Evolutionary conservation across 2,329 filamentous ascomycete genomes (phyloP).

Genomic region (Pseudovirgaria hyperparasitica): DNA sequence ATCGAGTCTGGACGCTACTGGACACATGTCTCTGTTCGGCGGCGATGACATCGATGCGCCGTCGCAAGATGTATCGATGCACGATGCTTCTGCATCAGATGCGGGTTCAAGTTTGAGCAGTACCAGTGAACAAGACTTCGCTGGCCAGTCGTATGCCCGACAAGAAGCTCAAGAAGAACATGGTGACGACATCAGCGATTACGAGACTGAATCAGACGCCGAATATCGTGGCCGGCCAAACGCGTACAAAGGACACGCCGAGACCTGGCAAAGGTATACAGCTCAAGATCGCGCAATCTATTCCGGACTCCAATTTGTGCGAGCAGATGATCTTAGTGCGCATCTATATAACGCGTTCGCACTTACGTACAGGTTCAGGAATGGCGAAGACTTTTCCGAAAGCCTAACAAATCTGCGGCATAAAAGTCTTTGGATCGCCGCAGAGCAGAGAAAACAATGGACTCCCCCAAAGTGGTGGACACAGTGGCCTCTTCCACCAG

Average conservation of each 20-base stretch:
- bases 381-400: slow-evolving; percentile 8
- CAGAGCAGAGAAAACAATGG: slow-evolving; percentile 22
- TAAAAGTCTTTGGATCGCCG: slow-evolving; percentile 26
- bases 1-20: too few relatives aligned
- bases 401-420: slow-evolving; percentile 21
- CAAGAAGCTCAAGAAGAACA: slow-evolving; percentile 3
- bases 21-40: too few relatives aligned
- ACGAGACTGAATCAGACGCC: slow-evolving; percentile 6
- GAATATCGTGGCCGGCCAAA: slow-evolving; percentile 39
- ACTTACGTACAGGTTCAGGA: slow-evolving; percentile 41
- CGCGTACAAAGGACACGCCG: slow-evolving; percentile 53
- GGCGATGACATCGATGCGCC: too few relatives aligned
- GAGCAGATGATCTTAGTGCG: slow-evolving; percentile 53
- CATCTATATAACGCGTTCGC: slow-evolving; percentile 72
- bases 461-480: slow-evolving; percentile 54
- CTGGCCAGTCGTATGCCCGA: too few relatives aligned
- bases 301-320: slow-evolving; percentile 48
- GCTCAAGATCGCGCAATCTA: slow-evolving; percentile 49
- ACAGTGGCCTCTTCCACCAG: slow-evolving; percentile 64
- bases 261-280: slow-evolving; percentile 55
- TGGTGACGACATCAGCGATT: slow-evolving; percentile 7
- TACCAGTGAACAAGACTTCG: too few relatives aligned
- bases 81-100: too few relatives aligned
- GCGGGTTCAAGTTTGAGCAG: too few relatives aligned
- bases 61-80: too few relatives aligned